phyloP scores from a whole-genome alignment of 2,329 filamentous ascomycete genomes.

The Colletotrichum eremochloae region DNA sequence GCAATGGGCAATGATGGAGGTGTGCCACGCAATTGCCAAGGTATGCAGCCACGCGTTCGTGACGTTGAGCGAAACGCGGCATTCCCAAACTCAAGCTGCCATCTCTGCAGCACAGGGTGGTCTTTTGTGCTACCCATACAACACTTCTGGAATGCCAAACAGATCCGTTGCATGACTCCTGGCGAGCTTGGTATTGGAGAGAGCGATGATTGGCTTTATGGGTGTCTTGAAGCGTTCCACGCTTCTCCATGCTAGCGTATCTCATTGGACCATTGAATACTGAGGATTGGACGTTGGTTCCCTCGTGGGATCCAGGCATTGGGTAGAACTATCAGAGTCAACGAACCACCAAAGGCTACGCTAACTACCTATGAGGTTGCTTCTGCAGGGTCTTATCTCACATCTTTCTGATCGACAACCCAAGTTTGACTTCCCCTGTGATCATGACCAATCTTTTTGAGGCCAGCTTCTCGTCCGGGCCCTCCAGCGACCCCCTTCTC shows the following conservation, averaged over 20 bases:
- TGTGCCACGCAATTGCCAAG: not conserved
- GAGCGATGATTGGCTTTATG: not conserved
- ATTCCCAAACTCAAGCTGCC: not conserved
- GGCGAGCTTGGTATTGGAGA: not conserved
- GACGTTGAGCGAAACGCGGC: not conserved
- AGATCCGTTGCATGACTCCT: too few species aligned
- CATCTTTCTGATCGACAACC: not conserved
- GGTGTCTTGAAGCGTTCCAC: not conserved
- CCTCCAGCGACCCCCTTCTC: not conserved
- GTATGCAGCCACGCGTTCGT: not conserved
- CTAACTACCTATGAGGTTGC: not conserved
- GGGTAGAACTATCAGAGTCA: not conserved
- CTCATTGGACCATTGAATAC: not conserved
- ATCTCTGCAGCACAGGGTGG: not conserved
- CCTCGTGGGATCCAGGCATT: slow-evolving; percentile 6
- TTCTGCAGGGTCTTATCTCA: slow-evolving; percentile 21
- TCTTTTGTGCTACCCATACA: accelerated
- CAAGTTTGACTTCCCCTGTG: not conserved
- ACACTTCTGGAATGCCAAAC: not conserved
- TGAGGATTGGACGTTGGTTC: not conserved
- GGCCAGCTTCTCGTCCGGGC: not conserved
- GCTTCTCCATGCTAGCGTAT: not conserved
- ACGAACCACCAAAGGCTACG: not conserved
- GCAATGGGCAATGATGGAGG: not conserved
- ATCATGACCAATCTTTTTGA: not conserved